phyloP scores from a whole-genome alignment of 1,284 basidiomycete species.

The Austroboletus sp. region DNA sequence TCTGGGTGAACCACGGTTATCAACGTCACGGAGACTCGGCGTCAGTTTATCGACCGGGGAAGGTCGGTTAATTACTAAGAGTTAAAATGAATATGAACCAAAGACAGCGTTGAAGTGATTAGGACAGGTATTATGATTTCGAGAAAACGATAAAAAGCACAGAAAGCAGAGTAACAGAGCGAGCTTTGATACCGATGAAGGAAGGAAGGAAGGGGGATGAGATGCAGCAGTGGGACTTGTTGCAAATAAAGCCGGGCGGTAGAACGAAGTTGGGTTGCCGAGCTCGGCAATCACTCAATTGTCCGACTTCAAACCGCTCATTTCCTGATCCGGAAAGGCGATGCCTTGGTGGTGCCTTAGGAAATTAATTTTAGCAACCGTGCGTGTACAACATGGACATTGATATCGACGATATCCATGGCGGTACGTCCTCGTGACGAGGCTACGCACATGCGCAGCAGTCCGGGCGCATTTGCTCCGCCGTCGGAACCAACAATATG shows the following conservation, averaged over 20 bases:
- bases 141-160: constrained; percentile 1
- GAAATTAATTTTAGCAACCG: constrained; percentile 22
- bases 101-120: constrained; percentile 9
- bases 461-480: constrained; percentile 18
- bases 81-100: constrained; percentile 28
- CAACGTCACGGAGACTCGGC: constrained; percentile 37
- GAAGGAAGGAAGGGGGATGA: constrained; percentile 29
- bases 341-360: constrained; percentile 20
- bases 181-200: constrained; percentile 29
- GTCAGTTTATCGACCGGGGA: constrained; percentile 38
- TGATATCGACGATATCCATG: constrained; percentile 17
- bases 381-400: constrained; percentile 20
- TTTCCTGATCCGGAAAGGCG: constrained; percentile 26
- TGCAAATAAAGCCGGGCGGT: constrained; percentile 37
- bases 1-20: constrained; percentile 29
- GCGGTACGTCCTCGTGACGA: constrained; percentile 25
- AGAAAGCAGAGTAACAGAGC: constrained; percentile 11
- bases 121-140: background rate
- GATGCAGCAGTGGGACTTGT: constrained; percentile 35
- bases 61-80: constrained; percentile 36
- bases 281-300: constrained; percentile 34
- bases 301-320: constrained; percentile 34
- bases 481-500: background rate
- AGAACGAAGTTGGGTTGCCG: constrained; percentile 36
- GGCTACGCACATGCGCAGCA: constrained; percentile 17